These are phyloP conservation scores for Beauveria sp. DNA, from an alignment of 2,329 filamentous ascomycete genomes.

Conservation along the genomic window DNA sequence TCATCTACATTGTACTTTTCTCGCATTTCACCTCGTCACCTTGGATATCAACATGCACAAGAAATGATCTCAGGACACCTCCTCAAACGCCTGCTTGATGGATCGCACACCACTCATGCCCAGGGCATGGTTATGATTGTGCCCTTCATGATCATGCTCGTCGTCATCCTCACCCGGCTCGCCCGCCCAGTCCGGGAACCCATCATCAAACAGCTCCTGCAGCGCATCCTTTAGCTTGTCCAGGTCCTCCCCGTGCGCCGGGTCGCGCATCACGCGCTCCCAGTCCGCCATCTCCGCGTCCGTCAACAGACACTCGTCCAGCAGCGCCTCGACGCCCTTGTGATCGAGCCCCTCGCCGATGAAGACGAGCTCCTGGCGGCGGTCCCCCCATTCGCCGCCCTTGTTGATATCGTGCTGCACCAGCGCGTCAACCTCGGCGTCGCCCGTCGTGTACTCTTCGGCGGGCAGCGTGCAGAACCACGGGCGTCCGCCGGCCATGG, in stretches of 20 bases:
- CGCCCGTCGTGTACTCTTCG: conserved; percentile 40
- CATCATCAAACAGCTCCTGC: conserved; percentile 48
- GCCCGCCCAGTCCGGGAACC: conserved; percentile 48
- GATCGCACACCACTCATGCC: conserved; percentile 1
- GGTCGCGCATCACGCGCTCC: conserved; percentile 42
- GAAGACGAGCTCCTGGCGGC: conserved; percentile 65
- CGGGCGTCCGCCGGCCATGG: conserved; percentile 43
- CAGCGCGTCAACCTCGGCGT: conserved; percentile 39
- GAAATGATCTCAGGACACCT: background rate
- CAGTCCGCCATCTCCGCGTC: conserved; percentile 49
- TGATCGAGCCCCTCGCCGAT: conserved; percentile 59
- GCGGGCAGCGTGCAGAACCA: conserved; percentile 55
- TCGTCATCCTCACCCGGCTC: conserved; percentile 39
- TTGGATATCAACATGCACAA: background rate
- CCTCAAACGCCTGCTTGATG: conserved; percentile 6
- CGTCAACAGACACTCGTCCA: conserved; percentile 57
- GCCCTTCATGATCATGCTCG: conserved; percentile 23
- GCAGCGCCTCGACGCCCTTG: conserved; percentile 37
- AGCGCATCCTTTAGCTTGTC: conserved; percentile 38
- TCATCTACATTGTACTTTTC: background rate
- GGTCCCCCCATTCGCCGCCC: conserved; percentile 59
- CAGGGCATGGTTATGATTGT: conserved; percentile 9
- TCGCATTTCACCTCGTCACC: background rate
- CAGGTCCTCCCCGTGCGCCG: conserved; percentile 8
- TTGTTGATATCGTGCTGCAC: conserved; percentile 42